Conservation (phyloP, 192 early-diverging fungal species). For the Linnemannia exigua region DNA sequence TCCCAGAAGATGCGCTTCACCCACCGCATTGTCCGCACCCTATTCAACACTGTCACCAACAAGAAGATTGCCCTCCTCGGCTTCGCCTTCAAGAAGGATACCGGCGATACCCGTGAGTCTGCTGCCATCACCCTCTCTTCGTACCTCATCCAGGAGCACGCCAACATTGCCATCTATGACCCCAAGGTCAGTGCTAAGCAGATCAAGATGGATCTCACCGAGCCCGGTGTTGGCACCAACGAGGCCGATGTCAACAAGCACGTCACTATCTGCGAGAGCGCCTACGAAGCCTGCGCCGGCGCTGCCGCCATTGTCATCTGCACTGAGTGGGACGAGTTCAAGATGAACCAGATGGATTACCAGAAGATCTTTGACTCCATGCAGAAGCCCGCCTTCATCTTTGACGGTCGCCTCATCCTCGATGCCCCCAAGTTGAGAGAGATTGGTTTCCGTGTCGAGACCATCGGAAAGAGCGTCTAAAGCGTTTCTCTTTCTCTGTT, state of each 20-base stretch:
- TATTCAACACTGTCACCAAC: slow-evolving; percentile 82
- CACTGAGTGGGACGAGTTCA: slow-evolving; percentile 94
- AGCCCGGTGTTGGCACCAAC: slow-evolving; percentile 62
- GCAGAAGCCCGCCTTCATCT: slow-evolving; percentile 88
- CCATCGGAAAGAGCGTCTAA: slow-evolving; percentile 68
- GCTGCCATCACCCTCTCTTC: slow-evolving; percentile 87
- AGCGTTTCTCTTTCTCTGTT: neutral
- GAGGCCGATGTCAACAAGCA: slow-evolving; percentile 62
- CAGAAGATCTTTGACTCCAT: slow-evolving; percentile 71
- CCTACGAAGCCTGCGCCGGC: slow-evolving; percentile 76
- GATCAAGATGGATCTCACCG: slow-evolving; percentile 72
- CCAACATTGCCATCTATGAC: slow-evolving; percentile 84
- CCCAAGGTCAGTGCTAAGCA: slow-evolving; percentile 85
- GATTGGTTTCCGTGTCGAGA: slow-evolving; percentile 83
- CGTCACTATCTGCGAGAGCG: slow-evolving; percentile 69
- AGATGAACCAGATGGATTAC: slow-evolving; percentile 73
- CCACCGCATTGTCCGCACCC: slow-evolving; percentile 69
- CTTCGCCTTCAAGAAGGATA: slow-evolving; percentile 94
- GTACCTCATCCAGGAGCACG: slow-evolving; percentile 80
- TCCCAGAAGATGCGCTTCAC: slow-evolving; percentile 89
- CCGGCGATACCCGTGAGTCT: slow-evolving; percentile 90
- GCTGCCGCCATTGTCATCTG: slow-evolving; percentile 84
- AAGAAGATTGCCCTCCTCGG: slow-evolving; percentile 83
- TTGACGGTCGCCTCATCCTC: slow-evolving; percentile 90
- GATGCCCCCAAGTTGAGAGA: slow-evolving; percentile 69